These are phyloP conservation scores for Pichia occidentalis DNA, from an alignment of 805 yeast genomes.

Conservation along the genomic window DNA sequence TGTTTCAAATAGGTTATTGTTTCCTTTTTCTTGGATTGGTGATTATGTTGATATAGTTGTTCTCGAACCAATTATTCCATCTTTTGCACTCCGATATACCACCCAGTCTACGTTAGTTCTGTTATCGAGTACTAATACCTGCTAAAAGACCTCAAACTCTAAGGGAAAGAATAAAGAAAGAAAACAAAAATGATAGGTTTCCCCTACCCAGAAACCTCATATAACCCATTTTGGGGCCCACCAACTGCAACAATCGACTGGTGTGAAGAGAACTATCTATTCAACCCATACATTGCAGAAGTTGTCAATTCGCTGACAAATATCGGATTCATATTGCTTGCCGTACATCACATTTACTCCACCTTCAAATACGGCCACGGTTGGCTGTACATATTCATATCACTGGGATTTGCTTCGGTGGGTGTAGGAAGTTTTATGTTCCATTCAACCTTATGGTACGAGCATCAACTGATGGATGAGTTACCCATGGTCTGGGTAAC, in stretches of 20 bases:
- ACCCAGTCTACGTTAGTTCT: too few species aligned
- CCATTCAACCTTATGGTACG: constrained; percentile 91
- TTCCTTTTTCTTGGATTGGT: too few species aligned
- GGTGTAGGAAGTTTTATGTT: constrained; percentile 94
- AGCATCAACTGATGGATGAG: constrained; percentile 88
- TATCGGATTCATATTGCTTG: constrained; percentile 28
- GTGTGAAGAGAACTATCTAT: constrained; percentile 97
- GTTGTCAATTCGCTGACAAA: constrained; percentile 84
- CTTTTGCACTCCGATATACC: too few species aligned
- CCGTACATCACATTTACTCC: constrained; percentile 39
- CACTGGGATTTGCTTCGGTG: constrained; percentile 77
- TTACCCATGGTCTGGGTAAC: constrained; percentile 98
- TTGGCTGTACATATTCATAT: constrained; percentile 59
- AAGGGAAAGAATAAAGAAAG: too few species aligned
- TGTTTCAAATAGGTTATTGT: too few species aligned
- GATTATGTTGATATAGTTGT: too few species aligned
- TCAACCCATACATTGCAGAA: constrained; percentile 81
- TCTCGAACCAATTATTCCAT: too few species aligned
- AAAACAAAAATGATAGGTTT: constrained; percentile 9
- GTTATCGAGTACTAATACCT: too few species aligned
- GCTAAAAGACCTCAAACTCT: too few species aligned
- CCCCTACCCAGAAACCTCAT: constrained; percentile 10
- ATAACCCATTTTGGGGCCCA: constrained; percentile 52
- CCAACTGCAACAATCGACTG: constrained; percentile 96
- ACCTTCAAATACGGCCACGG: constrained; percentile 60